Evolutionary conservation across 2,329 filamentous ascomycete species (phyloP).

Genomic region (Cercospora zeina): DNA sequence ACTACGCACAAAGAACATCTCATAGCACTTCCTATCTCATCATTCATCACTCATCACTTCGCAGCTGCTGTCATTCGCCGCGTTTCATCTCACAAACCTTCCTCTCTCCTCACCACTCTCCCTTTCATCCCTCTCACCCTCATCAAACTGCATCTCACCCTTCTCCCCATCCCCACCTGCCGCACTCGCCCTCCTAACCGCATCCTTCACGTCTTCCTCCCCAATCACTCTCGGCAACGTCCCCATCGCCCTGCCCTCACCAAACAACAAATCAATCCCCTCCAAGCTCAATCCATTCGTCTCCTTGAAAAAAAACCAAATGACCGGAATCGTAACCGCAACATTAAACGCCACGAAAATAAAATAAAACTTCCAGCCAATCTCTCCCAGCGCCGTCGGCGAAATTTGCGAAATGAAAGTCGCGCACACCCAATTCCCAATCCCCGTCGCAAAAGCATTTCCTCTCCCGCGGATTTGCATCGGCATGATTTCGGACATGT

Average conservation of each 20-base stretch:
- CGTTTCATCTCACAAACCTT: background rate
- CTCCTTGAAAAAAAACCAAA: constrained; percentile 57
- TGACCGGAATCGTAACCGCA: constrained; percentile 47
- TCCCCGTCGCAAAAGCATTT: constrained; percentile 58
- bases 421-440: constrained; percentile 61
- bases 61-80: background rate
- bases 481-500: constrained; percentile 66
- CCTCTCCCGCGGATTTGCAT: constrained; percentile 64
- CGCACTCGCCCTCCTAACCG: constrained; percentile 27
- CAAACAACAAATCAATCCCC: constrained; percentile 61
- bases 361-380: constrained; percentile 36
- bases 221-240: constrained; percentile 49
- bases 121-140: constrained; percentile 7
- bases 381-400: constrained; percentile 40
- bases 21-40: background rate
- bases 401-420: constrained; percentile 62
- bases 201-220: constrained; percentile 39
- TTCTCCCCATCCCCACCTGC: constrained; percentile 13
- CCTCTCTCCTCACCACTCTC: background rate
- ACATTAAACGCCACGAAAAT: constrained; percentile 52
- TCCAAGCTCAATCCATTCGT: constrained; percentile 57
- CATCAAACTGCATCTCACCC: background rate
- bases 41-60: background rate
- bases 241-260: constrained; percentile 51
- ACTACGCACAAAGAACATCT: background rate